Evolutionary conservation across 805 yeast species (phyloP), one percentile per base, ranked within the genome.

Genomic region (Cyberlindnera maclurae): DNA sequence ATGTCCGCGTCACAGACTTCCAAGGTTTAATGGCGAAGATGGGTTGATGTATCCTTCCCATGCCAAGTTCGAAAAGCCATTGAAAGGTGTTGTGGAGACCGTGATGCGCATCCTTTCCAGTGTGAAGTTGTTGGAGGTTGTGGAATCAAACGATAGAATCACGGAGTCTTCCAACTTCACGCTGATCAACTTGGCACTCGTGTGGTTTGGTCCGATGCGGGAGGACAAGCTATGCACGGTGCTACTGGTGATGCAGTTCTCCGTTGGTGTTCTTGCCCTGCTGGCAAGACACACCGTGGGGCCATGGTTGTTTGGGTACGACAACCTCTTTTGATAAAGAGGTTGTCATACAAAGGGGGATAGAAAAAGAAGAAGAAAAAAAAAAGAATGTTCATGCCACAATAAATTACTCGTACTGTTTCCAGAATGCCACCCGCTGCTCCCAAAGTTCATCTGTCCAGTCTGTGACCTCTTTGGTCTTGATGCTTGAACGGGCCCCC

Each of bases 1-100:
- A 4, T 93, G 97, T 55, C 99, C 99, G 17, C 74, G 99, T 50
- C 99, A 93, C 60, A 71, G 99, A 53, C 56, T 93, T 57, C 99
- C 99, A 2, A 71, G 67, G 45, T 83, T 84, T 54, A 77, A 85
- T 51, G 65, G 64, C 11, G 60, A 68, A 12, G 80, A 84, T 43
- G 88, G 90, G 1, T 62, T 81, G 33, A 67, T 93, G 70, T 77
- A 85, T 54, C 88, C 95, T 15, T 83, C 93, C 2, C 65, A 61
- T 45, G 76, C 79, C 0, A 62, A 60, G 28, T 61, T 74, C 42
- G 57, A 56, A 28, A 29, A 20, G 11, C 59, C 59, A 13, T 56
- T 62, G 15, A 50, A 50, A 15, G 63, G 60, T 15, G 47, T 65
- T 5, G 55, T 65, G 22, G 59, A 50, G 18, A 48, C 54, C 8